Base-by-base conservation (phyloP, 257 asterid genomes). In the Cruciata laevipes region DNA sequence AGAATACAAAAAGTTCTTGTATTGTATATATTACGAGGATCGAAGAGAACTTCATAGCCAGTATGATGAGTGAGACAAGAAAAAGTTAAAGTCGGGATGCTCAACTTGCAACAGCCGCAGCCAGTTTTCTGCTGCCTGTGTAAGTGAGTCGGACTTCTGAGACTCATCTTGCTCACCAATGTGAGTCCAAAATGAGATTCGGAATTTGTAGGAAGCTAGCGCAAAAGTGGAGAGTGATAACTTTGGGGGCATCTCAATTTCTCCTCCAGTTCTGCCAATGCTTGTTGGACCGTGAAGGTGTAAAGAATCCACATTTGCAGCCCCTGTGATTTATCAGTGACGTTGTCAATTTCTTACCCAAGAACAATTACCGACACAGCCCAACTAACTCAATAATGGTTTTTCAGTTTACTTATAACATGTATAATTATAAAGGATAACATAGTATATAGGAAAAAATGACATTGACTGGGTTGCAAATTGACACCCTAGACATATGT, bases 171-270 rank as follows among this genome's bases (percentile, higher is more conserved):
- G 83, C 56, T 84, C 96, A 64, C 70, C 69, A 5, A 14, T 47
- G 3, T 71, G 79, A 49, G 73, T 76, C 93, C 81, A 83, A 61
- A 84, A 86, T 1, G 95, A 74, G 16, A 77, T 79, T 74, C 82
- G 84, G 68, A 88, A 86, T 87, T 93, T 93, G 81, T 88, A 83
- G 0, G 97, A 79, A 69, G 86, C 89, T 11, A 93, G 95, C 31
- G 94, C 98, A 83, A 93, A 89, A 23, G 84, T 77, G 14, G 91
- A 90, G 24, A 90, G 77, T 0, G 80, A 71, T 42, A 92, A 80
- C 72, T 82, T 87, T 33, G 27, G 35, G 1, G 80, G 64, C 78
- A 76, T 69, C 51, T 78, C 77, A 61, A 38, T 63, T 71, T 81
- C 83, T 1, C 60, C 72, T 6, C 1, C 20, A 14, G 59, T 74